Base-by-base conservation (phyloP, 257 asterid genomes). In the Haberlea rhodopensis region DNA sequence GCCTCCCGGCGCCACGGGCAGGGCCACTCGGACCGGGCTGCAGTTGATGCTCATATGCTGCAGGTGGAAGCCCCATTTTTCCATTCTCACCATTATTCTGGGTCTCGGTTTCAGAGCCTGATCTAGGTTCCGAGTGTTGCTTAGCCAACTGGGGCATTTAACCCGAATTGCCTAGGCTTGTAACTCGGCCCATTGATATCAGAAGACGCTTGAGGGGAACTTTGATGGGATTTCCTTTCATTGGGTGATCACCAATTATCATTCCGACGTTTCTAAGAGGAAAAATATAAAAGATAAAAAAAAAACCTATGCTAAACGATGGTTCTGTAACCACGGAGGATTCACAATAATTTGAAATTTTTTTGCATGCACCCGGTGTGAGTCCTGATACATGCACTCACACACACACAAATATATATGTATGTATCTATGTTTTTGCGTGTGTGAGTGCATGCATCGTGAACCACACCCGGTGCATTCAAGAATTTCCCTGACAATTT, bases 181-280 rank as follows among this genome's bases (percentile, higher is more conserved):
- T 73, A 15, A 53, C 79, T 58, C 6, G 49, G 4, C 49, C 13
- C 15, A 3, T 37, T 37, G 49, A 40, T 15, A 40, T 40, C 19
- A 13, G 19, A 0, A 40, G 18, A 13, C 18, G 49, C 49, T 15
- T 40, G 49, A 40, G 49, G 1, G 56, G 67, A 21, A 25, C 2
- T 54, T 22, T 75, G 31, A 2, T 40, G 15, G 43, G 45, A 8
- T 26, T 63, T 78, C 62, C 76, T 74, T 62, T 73, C 58, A 23
- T 48, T 19, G 0, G 77, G 77, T 43, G 72, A 72, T 23, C 67
- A 27, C 83, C 77, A 71, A 8, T 57, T 67, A 1, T 66, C 69
- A 52, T 60, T 63, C 11, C 83, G 80, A 24, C 83, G 74, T 71
- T 70, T 78, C 83, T 78, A 23, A 11, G 57, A 15, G 27, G 10